Conservation (phyloP, 306 rosid species). For the Comarum palustre region DNA sequence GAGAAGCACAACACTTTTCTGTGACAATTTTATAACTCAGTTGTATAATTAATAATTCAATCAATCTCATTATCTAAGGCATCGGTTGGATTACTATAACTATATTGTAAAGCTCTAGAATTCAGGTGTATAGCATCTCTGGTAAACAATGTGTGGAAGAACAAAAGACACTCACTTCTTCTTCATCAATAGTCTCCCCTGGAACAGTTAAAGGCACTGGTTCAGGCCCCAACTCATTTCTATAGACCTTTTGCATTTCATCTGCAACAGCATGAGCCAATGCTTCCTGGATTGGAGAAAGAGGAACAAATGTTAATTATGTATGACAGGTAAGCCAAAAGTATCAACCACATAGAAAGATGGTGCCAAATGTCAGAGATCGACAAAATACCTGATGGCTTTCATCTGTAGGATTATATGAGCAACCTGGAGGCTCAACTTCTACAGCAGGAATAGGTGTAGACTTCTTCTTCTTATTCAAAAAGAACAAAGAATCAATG, state of each 20-base stretch:
- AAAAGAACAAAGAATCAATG: background rate
- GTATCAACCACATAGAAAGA: conserved; percentile 4
- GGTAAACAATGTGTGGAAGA: conserved; percentile 4
- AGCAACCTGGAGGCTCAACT: conserved; percentile 90
- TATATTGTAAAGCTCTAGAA: background rate
- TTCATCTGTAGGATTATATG: conserved; percentile 72
- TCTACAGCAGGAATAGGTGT: conserved; percentile 83
- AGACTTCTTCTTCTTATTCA: conserved; percentile 49
- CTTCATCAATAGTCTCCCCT: conserved; percentile 69
- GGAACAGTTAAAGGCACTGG: conserved; percentile 86
- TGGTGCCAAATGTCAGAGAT: background rate
- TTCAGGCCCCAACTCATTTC: conserved; percentile 81
- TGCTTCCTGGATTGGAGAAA: conserved; percentile 53
- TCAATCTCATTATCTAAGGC: background rate
- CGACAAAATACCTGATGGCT: conserved; percentile 72
- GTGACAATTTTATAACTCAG: background rate
- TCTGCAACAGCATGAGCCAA: conserved; percentile 82
- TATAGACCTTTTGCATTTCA: conserved; percentile 86
- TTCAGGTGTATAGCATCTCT: background rate
- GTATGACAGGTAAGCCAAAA: background rate
- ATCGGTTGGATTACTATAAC: background rate
- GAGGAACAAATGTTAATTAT: background rate
- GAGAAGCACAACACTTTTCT: background rate
- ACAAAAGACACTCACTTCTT: conserved; percentile 61
- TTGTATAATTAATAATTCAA: background rate